Evolutionary conservation across 495 filamentous ascomycete genomes (phyloP).

Genomic region (Xylaria sp.): DNA sequence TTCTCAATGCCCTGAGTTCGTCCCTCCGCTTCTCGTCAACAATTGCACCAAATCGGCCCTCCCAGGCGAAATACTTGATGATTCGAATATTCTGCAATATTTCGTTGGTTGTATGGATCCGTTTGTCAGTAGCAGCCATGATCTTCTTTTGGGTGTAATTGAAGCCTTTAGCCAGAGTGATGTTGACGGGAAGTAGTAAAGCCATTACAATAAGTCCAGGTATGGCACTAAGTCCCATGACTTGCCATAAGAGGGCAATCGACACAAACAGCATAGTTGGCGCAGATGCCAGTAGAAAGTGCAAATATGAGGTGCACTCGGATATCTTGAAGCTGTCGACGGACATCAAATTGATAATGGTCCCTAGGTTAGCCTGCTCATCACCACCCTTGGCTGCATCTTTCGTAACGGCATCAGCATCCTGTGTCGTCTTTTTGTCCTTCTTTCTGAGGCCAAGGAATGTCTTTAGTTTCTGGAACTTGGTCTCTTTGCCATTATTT

Average conservation of each 20-base stretch:
- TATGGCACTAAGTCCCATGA: slow-evolving; percentile 92
- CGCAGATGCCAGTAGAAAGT: slow-evolving; percentile 86
- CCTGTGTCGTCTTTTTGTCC: slow-evolving; percentile 45
- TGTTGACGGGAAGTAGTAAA: slow-evolving; percentile 85
- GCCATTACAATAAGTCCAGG: slow-evolving; percentile 94
- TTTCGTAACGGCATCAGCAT: slow-evolving; percentile 41
- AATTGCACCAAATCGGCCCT: slow-evolving; percentile 84
- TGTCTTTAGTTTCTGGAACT: slow-evolving; percentile 52
- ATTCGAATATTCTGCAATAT: slow-evolving; percentile 97
- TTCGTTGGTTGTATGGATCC: slow-evolving; percentile 96
- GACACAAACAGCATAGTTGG: slow-evolving; percentile 82
- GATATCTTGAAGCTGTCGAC: slow-evolving; percentile 99
- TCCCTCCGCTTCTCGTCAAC: slow-evolving; percentile 85
- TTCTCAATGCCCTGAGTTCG: slow-evolving; percentile 80
- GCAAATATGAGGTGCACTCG: slow-evolving; percentile 89
- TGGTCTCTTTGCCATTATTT: slow-evolving; percentile 52
- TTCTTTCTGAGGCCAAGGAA: slow-evolving; percentile 69
- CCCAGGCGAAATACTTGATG: slow-evolving; percentile 99
- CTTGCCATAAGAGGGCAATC: slow-evolving; percentile 76
- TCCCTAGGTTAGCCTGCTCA: slow-evolving; percentile 87
- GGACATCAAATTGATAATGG: slow-evolving; percentile 98
- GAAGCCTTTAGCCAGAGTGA: slow-evolving; percentile 84
- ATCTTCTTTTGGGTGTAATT: slow-evolving; percentile 85
- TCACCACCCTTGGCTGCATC: slow-evolving; percentile 54
- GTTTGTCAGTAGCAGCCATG: slow-evolving; percentile 91